Percentiles rank a stretch among this genome's conserved stretches.
Evolutionary conservation across 306 rosid species (phyloP).

Genomic region (Senna siamea): DNA sequence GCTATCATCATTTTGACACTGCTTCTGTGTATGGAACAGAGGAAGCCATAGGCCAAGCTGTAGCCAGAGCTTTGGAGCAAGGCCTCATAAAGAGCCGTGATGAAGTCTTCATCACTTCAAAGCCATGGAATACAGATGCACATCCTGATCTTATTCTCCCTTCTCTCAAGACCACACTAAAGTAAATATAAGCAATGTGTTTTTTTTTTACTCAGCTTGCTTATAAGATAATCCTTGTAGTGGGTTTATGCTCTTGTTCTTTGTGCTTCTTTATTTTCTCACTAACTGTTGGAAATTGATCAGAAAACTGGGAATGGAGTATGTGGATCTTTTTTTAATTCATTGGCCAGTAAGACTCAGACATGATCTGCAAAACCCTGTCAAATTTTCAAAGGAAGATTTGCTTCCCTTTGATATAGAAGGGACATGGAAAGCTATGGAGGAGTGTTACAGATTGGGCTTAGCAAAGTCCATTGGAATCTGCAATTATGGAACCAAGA

Average conservation of each 20-base stretch:
- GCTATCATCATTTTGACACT: conserved; percentile 51
- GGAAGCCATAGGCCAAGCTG: conserved; percentile 50
- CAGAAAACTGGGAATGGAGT: conserved; percentile 50
- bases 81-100: conserved; percentile 57
- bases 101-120: conserved; percentile 65
- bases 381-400: conserved; percentile 44
- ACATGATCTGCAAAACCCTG: conserved; percentile 45
- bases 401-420: conserved; percentile 57
- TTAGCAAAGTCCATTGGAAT: conserved; percentile 58
- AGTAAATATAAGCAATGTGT: conserved; percentile 40
- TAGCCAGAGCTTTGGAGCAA: conserved; percentile 39
- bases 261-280: neutral
- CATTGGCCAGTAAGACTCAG: conserved; percentile 61
- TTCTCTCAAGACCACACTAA: conserved; percentile 52
- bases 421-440: conserved; percentile 64
- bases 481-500: conserved; percentile 52
- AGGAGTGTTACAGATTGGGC: conserved; percentile 52
- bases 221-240: neutral
- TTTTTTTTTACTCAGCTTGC: too few species aligned
- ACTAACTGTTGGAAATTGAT: conserved; percentile 13
- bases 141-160: conserved; percentile 58
- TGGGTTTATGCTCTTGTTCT: neutral
- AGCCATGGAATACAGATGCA: conserved; percentile 57
- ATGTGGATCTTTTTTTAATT: conserved; percentile 60
- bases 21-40: conserved; percentile 55